These are phyloP conservation scores for Papiliotrema flavescens DNA, from an alignment of 1,284 basidiomycete genomes.

Conservation along the genomic window DNA sequence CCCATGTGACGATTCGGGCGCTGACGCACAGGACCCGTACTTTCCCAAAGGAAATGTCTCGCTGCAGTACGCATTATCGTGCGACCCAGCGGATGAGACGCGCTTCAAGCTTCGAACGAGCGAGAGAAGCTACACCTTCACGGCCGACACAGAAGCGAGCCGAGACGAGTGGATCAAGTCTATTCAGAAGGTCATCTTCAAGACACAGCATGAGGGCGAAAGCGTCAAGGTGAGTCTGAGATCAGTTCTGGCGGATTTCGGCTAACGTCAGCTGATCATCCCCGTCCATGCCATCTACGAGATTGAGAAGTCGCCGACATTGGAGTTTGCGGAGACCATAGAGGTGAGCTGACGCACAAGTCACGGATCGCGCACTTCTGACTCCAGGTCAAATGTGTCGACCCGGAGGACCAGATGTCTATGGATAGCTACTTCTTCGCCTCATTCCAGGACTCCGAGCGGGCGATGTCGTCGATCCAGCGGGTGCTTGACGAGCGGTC, in stretches of 20 bases:
- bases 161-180: conserved; percentile 92
- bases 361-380: neutral
- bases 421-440: conserved; percentile 80
- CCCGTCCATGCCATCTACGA: conserved; percentile 85
- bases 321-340: conserved; percentile 92
- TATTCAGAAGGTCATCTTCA: conserved; percentile 82
- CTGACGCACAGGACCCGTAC: conserved; percentile 71
- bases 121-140: conserved; percentile 67
- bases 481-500: conserved; percentile 62
- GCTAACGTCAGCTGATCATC: conserved; percentile 69
- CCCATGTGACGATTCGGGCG: neutral
- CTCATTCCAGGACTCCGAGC: conserved; percentile 76
- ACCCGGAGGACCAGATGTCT: conserved; percentile 69
- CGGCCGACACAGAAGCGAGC: conserved; percentile 72
- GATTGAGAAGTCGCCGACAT: conserved; percentile 77
- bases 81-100: conserved; percentile 70
- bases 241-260: conserved; percentile 1
- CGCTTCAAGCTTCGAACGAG: conserved; percentile 76
- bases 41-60: conserved; percentile 94
- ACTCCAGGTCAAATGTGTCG: conserved; percentile 67
- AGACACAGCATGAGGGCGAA: conserved; percentile 92
- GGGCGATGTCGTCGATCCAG: conserved; percentile 72
- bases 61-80: conserved; percentile 83
- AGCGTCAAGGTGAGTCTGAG: conserved; percentile 68
- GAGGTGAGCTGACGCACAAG: conserved; percentile 52